Conservation (phyloP, 1,284 basidiomycete species). For the Ceratobasidium papillatum region DNA sequence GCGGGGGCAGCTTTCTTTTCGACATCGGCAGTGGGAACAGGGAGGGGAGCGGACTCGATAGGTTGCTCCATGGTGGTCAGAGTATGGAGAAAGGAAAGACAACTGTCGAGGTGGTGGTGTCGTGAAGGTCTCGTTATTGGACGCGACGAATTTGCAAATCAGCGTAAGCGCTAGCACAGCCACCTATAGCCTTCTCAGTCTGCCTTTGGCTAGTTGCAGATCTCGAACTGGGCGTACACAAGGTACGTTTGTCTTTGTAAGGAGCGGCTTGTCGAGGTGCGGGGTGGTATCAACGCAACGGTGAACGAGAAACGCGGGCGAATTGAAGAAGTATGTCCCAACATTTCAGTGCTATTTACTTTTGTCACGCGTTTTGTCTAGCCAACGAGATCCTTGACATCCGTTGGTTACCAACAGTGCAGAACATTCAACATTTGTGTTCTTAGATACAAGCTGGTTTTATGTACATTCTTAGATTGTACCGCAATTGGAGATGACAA, state of each 20-base stretch:
- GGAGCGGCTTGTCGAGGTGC: not conserved
- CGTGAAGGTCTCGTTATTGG: slow-evolving; percentile 25
- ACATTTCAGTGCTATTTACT: no score
- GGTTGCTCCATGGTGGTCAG: slow-evolving; percentile 13
- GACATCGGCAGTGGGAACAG: not conserved
- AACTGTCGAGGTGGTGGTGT: slow-evolving; percentile 15
- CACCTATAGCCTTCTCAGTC: not conserved
- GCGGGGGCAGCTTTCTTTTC: slow-evolving; percentile 56
- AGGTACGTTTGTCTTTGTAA: not conserved
- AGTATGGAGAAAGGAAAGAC: slow-evolving; percentile 9
- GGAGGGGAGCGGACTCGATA: not conserved
- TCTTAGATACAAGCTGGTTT: slow-evolving; percentile 10
- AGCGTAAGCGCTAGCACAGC: slow-evolving; percentile 5
- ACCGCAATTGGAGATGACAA: slow-evolving; percentile 77
- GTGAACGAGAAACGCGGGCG: not conserved
- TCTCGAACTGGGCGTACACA: not conserved
- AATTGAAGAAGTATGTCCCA: not conserved
- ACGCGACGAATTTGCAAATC: slow-evolving; percentile 29
- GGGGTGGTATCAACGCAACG: not conserved
- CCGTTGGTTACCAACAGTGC: not conserved
- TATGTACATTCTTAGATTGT: slow-evolving; percentile 55
- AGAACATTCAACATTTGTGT: not conserved
- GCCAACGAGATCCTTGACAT: not conserved
- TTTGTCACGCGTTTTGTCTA: not conserved
- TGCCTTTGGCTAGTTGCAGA: not conserved